Evolutionary conservation across 495 filamentous ascomycete species (phyloP).

Genomic region (Neurospora sp.): DNA sequence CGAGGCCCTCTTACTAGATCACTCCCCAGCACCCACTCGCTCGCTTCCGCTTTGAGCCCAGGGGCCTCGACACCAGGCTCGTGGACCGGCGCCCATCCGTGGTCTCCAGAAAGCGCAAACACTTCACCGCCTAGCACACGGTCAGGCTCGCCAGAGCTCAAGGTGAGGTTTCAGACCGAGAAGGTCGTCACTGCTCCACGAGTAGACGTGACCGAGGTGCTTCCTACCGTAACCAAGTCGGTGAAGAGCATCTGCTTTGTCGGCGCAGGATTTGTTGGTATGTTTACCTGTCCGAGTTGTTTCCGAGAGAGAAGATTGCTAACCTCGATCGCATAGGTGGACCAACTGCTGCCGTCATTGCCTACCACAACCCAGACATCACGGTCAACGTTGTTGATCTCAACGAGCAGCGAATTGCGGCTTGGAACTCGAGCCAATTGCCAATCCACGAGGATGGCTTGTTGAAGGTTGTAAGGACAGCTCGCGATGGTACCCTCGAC

Average conservation of each 20-base stretch:
- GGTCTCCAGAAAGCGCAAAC: conserved; percentile 11
- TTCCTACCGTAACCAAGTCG: neutral
- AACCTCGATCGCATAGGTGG: conserved; percentile 39
- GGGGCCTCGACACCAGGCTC: conserved; percentile 11
- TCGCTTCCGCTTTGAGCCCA: conserved; percentile 14
- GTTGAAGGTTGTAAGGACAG: conserved; percentile 50
- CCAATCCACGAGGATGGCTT: conserved; percentile 73
- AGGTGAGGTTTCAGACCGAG: conserved; percentile 3
- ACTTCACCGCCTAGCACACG: conserved; percentile 17
- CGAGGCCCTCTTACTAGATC: conserved; percentile 7
- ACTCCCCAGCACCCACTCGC: conserved; percentile 16
- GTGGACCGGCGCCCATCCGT: conserved; percentile 11
- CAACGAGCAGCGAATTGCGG: conserved; percentile 50
- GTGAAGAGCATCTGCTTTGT: conserved; percentile 39
- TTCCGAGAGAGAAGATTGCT: neutral
- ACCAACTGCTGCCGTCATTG: conserved; percentile 66
- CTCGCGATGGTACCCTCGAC: conserved; percentile 45
- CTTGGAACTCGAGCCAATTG: conserved; percentile 63
- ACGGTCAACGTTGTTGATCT: conserved; percentile 63
- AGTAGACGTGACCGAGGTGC: neutral
- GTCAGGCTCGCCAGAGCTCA: conserved; percentile 13
- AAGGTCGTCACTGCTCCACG: conserved; percentile 3
- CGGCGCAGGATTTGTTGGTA: conserved; percentile 25
- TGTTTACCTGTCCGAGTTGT: neutral
- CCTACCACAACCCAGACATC: conserved; percentile 57